These are phyloP conservation scores for Ophiostoma triangulosporum DNA, from an alignment of 2,329 filamentous ascomycete species.

Conservation along the genomic window DNA sequence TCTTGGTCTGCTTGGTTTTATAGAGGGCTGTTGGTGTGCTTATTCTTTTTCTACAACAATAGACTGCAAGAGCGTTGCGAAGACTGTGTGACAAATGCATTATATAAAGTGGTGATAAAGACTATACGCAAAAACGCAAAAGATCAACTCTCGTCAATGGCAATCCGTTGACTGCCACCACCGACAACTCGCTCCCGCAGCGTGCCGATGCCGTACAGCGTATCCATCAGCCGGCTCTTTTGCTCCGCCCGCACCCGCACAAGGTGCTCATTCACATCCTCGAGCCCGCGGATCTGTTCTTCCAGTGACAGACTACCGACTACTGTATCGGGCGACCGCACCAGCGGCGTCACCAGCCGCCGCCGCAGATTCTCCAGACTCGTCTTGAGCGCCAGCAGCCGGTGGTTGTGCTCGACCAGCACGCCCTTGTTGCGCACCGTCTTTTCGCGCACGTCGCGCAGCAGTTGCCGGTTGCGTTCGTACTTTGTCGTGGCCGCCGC, in stretches of 20 bases:
- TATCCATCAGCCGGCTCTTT: conserved; percentile 71
- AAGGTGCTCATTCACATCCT: conserved; percentile 67
- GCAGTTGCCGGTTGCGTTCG: conserved; percentile 72
- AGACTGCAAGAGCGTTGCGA: too few species aligned
- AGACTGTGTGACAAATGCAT: too few species aligned
- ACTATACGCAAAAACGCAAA: not conserved
- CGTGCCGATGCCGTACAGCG: conserved; percentile 48
- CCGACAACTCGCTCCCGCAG: conserved; percentile 2
- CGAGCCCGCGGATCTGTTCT: conserved; percentile 72
- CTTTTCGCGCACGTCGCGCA: conserved; percentile 65
- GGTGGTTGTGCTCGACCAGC: conserved; percentile 74
- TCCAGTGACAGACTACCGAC: conserved; percentile 50
- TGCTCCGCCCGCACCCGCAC: conserved; percentile 63
- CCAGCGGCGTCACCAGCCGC: conserved; percentile 73
- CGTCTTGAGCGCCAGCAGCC: conserved; percentile 69
- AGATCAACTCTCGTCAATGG: not conserved
- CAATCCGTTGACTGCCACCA: not conserved
- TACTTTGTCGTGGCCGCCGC: conserved; percentile 71
- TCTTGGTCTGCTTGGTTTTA: too few species aligned
- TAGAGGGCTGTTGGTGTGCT: too few species aligned
- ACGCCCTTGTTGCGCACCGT: conserved; percentile 81
- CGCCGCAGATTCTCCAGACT: conserved; percentile 73
- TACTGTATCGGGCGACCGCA: conserved; percentile 47
- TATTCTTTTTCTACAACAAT: too few species aligned
- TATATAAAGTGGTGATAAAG: too few species aligned